Evolutionary conservation across 2,329 filamentous ascomycete genomes (phyloP).

Genomic region (Aspergillus sp.): DNA sequence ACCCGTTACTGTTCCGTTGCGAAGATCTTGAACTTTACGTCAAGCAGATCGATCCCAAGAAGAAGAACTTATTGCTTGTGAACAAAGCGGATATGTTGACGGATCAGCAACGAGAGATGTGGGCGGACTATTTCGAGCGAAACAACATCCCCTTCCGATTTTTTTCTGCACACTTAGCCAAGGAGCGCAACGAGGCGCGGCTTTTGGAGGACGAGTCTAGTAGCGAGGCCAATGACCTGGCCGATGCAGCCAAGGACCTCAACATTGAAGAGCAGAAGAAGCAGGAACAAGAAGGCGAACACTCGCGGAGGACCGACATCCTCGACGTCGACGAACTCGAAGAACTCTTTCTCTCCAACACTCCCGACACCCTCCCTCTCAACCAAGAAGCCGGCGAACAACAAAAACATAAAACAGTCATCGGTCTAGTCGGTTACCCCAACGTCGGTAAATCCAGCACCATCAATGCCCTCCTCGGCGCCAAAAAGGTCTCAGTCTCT

Average conservation of each 20-base stretch:
- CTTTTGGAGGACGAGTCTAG: constrained; percentile 43
- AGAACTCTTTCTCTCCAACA: constrained; percentile 73
- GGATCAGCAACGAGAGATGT: constrained; percentile 66
- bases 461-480: constrained; percentile 96
- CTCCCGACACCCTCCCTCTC: constrained; percentile 46
- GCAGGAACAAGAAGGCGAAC: constrained; percentile 9
- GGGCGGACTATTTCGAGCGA: constrained; percentile 79
- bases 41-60: constrained; percentile 79
- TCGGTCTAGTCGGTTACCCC: constrained; percentile 93
- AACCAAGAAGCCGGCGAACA: constrained; percentile 42
- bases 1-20: constrained; percentile 86
- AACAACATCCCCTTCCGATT: constrained; percentile 85
- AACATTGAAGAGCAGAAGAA: constrained; percentile 38
- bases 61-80: constrained; percentile 85
- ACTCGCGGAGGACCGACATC: constrained; percentile 60
- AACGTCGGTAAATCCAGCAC: constrained; percentile 99
- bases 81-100: constrained; percentile 99
- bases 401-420: constrained; percentile 63
- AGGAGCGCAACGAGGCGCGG: constrained; percentile 74
- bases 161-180: constrained; percentile 89
- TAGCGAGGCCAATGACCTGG: constrained; percentile 35
- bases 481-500: constrained; percentile 97
- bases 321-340: constrained; percentile 90
- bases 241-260: constrained; percentile 16
- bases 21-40: constrained; percentile 92